Conservation (phyloP, 805 yeast species). For the Yarrowia sp. region DNA sequence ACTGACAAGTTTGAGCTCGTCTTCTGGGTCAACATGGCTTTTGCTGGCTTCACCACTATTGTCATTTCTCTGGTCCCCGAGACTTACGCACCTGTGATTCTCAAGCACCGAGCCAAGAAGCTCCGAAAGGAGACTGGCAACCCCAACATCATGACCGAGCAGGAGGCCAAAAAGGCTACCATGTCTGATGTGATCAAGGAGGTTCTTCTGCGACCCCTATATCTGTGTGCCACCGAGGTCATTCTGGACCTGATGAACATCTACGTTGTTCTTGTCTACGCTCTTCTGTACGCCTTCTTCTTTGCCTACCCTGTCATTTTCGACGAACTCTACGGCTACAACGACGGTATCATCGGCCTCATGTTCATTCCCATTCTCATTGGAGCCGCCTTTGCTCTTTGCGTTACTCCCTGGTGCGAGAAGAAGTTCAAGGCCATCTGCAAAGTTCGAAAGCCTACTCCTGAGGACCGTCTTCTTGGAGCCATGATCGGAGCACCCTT, state of each 20-base stretch:
- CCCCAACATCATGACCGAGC: slow-evolving; percentile 87
- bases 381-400: slow-evolving; percentile 74
- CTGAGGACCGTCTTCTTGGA: slow-evolving; percentile 57
- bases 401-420: slow-evolving; percentile 75
- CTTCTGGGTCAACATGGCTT: slow-evolving; percentile 90
- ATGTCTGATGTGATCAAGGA: slow-evolving; percentile 64
- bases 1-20: slow-evolving; percentile 62
- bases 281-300: slow-evolving; percentile 89
- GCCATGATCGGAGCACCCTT: slow-evolving; percentile 49
- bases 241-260: slow-evolving; percentile 79
- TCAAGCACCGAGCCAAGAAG: slow-evolving; percentile 65
- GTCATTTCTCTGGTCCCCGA: slow-evolving; percentile 70
- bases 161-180: slow-evolving; percentile 80
- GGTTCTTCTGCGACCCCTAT: slow-evolving; percentile 71
- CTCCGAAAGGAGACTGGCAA: slow-evolving; percentile 81
- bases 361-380: slow-evolving; percentile 89
- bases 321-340: slow-evolving; percentile 64
- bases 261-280: slow-evolving; percentile 84
- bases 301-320: slow-evolving; percentile 93
- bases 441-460: slow-evolving; percentile 47
- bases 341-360: slow-evolving; percentile 76
- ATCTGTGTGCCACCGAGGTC: slow-evolving; percentile 75
- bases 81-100: slow-evolving; percentile 85
- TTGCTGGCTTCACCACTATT: slow-evolving; percentile 82
- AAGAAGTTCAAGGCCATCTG: slow-evolving; percentile 53